Evolutionary conservation across 257 asterid species (phyloP).

Genomic region (Nicotiana sylvestris): DNA sequence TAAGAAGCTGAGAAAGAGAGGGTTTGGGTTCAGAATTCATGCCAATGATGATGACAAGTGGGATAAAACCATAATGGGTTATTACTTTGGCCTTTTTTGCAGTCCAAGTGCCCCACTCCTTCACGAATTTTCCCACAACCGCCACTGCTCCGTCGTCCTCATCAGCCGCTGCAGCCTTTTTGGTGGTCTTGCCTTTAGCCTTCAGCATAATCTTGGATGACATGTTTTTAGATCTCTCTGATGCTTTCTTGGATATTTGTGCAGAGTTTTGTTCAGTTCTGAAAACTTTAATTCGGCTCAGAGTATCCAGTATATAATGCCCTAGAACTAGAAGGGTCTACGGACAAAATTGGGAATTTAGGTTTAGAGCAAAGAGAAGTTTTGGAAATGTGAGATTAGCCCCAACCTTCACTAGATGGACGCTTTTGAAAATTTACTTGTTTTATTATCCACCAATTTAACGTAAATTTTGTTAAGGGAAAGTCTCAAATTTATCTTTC

Average conservation of each 20-base stretch:
- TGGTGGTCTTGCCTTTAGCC: constrained; percentile 55
- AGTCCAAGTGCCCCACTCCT: constrained; percentile 86
- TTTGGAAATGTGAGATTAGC: neutral
- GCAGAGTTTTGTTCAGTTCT: neutral
- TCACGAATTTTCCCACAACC: constrained; percentile 53
- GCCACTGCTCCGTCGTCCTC: constrained; percentile 47
- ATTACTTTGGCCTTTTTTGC: constrained; percentile 80
- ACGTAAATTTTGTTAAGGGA: too few relatives aligned
- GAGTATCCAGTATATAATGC: neutral
- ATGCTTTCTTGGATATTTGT: neutral
- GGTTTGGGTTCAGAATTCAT: constrained; percentile 88
- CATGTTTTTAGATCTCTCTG: constrained; percentile 26
- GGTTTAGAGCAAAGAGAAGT: neutral
- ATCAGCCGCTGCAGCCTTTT: constrained; percentile 46
- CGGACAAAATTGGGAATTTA: neutral
- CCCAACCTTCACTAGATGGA: neutral
- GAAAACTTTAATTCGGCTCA: neutral
- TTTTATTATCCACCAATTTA: too few relatives aligned
- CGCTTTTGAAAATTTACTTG: too few relatives aligned
- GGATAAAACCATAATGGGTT: constrained; percentile 91
- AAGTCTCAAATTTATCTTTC: too few relatives aligned
- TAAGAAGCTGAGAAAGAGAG: constrained; percentile 75
- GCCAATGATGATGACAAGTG: constrained; percentile 72
- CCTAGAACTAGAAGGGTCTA: neutral
- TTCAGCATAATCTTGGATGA: constrained; percentile 61